Evolutionary conservation across 495 filamentous ascomycete species (phyloP), one percentile per base, ranked within the genome.

Genomic region (Xylaria palmicola): DNA sequence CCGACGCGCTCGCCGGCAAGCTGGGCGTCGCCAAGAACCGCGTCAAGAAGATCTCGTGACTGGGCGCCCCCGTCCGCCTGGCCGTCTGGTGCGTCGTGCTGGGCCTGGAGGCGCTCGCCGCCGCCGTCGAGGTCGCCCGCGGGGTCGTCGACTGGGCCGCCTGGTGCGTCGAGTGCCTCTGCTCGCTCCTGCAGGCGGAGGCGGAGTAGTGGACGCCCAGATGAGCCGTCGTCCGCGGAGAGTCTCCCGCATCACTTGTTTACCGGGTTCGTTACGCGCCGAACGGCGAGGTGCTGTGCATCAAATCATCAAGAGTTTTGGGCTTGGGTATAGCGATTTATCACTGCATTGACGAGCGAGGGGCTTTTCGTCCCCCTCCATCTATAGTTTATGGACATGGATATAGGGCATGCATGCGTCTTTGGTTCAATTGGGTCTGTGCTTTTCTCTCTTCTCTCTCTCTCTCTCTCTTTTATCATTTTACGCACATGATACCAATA

Each of bases 1-100:
- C 85, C 4, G 86, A 88, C 60, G 74, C 87, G 50, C 75, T 94
- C 45, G 82, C 83, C 49, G 81, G 83, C 65, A 98, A 98, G 82
- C 75, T 97, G 56, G 81, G 84, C 53, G 81, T 97, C 65, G 92
- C 87, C 34, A 95, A 89, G 80, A 89, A 92, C 72, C 80, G 91
- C 54, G 79, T 90, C n/a, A 83, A 82, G 59, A 89, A 89, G 75
- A 89, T 97, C 2, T 69, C 67, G 53, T 73, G 72, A 77, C 66
- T 68, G 53, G 47, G 53, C 13, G 13, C 58, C 4, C 20, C 45
- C 43, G 12, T 63, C 19, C 30, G 53, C 22, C 19, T 64, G 19
- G 51, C 20, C 3, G 61, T 69, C 7, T 55, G 45, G 39, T 60
- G 58, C 6, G 9, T 64, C 13, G 6, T 71, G 15, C 44, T 65